Conservation (phyloP, 192 early-diverging fungal species). For the Coemansia sp. region DNA sequence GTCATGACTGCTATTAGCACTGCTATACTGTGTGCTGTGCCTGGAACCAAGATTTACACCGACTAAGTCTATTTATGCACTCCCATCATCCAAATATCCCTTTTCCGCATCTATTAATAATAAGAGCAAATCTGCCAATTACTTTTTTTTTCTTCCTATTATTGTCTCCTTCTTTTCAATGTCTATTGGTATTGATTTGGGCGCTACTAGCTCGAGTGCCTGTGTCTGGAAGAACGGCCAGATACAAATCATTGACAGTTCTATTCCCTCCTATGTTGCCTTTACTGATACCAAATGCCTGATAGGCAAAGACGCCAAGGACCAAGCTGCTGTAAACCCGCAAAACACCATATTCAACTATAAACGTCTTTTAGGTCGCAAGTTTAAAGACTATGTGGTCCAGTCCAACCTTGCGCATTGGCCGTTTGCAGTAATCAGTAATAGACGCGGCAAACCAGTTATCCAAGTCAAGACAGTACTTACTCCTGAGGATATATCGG, state of each 20-base stretch:
- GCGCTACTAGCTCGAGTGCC: constrained; percentile 61
- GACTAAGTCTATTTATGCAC: constrained; percentile 26
- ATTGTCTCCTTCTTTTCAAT: background rate
- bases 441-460: constrained; percentile 77
- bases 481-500: constrained; percentile 91
- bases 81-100: background rate
- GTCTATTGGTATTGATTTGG: constrained; percentile 66
- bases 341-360: constrained; percentile 98
- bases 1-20: constrained; percentile 52
- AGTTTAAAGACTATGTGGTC: constrained; percentile 88
- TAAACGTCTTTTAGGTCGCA: constrained; percentile 97
- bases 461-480: constrained; percentile 72
- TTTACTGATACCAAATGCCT: constrained; percentile 97
- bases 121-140: no score
- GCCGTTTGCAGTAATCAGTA: constrained; percentile 92
- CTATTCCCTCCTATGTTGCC: constrained; percentile 93
- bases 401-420: constrained; percentile 99
- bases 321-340: constrained; percentile 97
- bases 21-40: constrained; percentile 52
- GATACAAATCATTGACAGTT: constrained; percentile 96
- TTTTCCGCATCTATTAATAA: background rate
- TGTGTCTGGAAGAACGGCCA: constrained; percentile 72
- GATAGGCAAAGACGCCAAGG: constrained; percentile 98
- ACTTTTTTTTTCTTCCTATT: no score
- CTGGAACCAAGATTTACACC: constrained; percentile 50